Percentiles rank a stretch among this genome's conserved stretches.
Evolutionary conservation across 2,329 filamentous ascomycete species (phyloP).

Genomic region (Aspergillus transmontanensis): DNA sequence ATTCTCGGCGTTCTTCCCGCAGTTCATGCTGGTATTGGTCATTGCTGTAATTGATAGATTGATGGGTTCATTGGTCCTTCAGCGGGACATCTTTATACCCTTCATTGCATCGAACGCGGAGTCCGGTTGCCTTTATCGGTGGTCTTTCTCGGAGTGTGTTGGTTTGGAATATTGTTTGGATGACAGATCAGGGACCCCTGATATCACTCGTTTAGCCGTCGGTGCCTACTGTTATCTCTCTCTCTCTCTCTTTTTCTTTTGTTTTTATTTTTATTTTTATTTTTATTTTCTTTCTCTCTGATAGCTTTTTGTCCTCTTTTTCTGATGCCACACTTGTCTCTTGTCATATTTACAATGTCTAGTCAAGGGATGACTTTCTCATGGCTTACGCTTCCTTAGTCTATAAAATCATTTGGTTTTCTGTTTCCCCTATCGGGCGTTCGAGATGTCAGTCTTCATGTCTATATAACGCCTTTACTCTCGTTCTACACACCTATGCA

Average conservation of each 20-base stretch:
- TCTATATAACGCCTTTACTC: not conserved
- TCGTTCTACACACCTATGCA: not conserved
- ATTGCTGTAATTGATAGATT: conserved; percentile 18
- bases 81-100: conserved; percentile 19
- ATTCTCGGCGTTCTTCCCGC: conserved; percentile 18
- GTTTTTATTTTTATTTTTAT: not conserved
- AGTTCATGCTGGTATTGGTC: conserved; percentile 18
- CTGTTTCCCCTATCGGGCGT: not conserved
- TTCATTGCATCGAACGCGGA: conserved; percentile 29
- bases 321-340: not conserved
- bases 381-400: not conserved
- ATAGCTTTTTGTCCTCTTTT: not conserved
- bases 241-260: not conserved
- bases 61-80: conserved; percentile 18
- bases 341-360: not conserved
- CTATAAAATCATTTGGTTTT: not conserved
- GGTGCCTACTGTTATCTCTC: not conserved
- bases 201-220: conserved; percentile 7
- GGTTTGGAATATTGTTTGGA: conserved; percentile 11
- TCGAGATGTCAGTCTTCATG: not conserved
- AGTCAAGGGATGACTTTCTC: not conserved
- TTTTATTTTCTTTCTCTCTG: too few relatives aligned
- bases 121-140: conserved; percentile 23
- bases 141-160: conserved; percentile 17
- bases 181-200: conserved; percentile 4